Evolutionary conservation across 768 basidiomycete species (phyloP), one percentile per base, ranked within the genome.

Genomic region (Suillus bovinus): DNA sequence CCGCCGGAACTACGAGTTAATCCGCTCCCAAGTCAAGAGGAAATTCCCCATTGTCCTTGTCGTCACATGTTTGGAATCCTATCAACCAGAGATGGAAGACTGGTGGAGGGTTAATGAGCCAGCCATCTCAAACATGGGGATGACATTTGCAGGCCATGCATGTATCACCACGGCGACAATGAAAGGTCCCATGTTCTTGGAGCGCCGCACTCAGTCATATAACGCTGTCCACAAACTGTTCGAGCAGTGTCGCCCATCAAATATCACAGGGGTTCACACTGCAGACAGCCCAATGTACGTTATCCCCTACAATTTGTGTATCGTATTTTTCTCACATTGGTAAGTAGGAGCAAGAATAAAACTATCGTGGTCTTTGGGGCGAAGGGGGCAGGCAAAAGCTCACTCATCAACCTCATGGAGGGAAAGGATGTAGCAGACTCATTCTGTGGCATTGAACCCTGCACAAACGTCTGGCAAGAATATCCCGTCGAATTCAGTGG

Each of bases 161-260:
- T 44, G 42, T 22, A 9, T 44, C n/a, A 44, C 42, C n/a, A 22
- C 42, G 0, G 38, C 24, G 33, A 34, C 33, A 34, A 34, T 34
- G 10, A 10, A 41, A 44, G 31, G 16, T 68, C 68, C 16, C 59
- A 64, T 41, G 56, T 20, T 49, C 50, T 61, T 38, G 47, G 14
- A 49, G 27, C 27, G 27, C 65, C 66, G 6, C 50, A 63, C 36
- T 58, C 55, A 55, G 68, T 70, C 61, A 62, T 74, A 82, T 62
- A 78, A 78, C 58, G 77, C 78, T 0, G 61, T 81, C 49, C 64
- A 81, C 62, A 81, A 81, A 64, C 74, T 82, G 65, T 33, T 81
- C 29, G 58, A 63, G n/a, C 74, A 71, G 6, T 20, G 53, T 0
- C 22, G 63, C 0, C 55, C 59, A 5, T 78, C 78, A 3, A 10